These are phyloP conservation scores for Backusella morwellensis DNA, from an alignment of 192 early-diverging fungal species.

Conservation along the genomic window DNA sequence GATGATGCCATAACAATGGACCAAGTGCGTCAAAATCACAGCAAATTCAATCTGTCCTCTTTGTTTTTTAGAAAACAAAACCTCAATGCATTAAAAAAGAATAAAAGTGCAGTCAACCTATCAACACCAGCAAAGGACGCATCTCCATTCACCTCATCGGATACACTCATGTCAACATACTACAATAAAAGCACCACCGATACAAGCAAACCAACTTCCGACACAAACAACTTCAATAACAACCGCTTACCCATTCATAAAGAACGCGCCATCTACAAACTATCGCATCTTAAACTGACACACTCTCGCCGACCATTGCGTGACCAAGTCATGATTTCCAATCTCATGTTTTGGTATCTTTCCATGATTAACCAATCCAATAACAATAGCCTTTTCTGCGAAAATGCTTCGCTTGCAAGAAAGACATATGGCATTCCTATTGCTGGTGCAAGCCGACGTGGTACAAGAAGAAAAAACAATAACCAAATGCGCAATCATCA, in stretches of 20 bases:
- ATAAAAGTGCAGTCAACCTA: neutral
- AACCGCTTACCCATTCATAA: slow-evolving; percentile 61
- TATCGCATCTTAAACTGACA: slow-evolving; percentile 70
- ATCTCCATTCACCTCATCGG: neutral
- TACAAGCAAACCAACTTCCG: neutral
- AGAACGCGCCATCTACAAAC: slow-evolving; percentile 74
- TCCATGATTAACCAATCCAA: slow-evolving; percentile 48
- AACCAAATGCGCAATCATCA: neutral
- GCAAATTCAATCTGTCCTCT: neutral
- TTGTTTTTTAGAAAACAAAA: neutral
- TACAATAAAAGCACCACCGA: neutral
- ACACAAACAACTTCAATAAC: neutral
- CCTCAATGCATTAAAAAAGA: neutral
- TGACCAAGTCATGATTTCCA: slow-evolving; percentile 76
- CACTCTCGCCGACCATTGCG: slow-evolving; percentile 69
- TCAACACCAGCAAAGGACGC: neutral
- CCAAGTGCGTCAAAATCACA: neutral
- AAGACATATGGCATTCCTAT: neutral
- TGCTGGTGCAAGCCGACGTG: neutral
- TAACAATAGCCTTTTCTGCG: neutral
- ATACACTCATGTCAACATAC: neutral
- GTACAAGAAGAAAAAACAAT: neutral
- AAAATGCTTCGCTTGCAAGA: neutral
- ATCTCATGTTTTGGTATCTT: slow-evolving; percentile 85
- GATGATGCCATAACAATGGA: neutral